Percentiles rank a stretch among this genome's conserved stretches.
Evolutionary conservation across 73 alveolate genomes (phyloP).

Genomic region (Uronychia setigera): DNA sequence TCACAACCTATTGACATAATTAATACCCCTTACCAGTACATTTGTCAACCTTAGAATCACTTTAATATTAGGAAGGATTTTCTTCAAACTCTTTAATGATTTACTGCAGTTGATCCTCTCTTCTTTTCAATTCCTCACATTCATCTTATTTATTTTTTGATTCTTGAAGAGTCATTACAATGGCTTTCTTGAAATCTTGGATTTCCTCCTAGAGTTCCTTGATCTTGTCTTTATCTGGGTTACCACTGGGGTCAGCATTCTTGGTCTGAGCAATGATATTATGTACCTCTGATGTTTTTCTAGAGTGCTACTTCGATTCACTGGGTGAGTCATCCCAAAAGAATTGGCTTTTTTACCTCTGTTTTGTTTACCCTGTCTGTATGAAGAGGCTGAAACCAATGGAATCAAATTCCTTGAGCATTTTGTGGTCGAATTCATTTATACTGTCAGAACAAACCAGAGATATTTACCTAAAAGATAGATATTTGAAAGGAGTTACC

Average conservation of each 20-base stretch:
- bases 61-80: too few relatives aligned
- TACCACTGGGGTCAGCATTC: too few relatives aligned
- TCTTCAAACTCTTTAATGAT: too few relatives aligned
- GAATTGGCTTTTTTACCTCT: background rate
- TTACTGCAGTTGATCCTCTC: too few relatives aligned
- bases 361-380: background rate
- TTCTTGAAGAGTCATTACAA: background rate
- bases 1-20: too few relatives aligned
- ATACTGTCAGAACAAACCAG: background rate
- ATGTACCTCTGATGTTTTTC: too few relatives aligned
- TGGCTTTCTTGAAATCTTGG: background rate
- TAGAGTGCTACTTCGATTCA: too few relatives aligned
- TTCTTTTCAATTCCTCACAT: background rate
- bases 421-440: background rate
- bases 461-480: background rate
- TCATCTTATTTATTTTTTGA: background rate
- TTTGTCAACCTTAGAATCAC: too few relatives aligned
- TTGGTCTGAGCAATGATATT: too few relatives aligned
- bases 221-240: background rate
- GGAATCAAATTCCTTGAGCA: background rate
- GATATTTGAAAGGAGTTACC: background rate
- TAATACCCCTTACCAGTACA: too few relatives aligned
- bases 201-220: background rate
- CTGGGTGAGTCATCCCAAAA: too few relatives aligned
- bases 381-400: background rate